Base-by-base conservation (phyloP, 345 rosid species). In the Gossypium turneri region DNA sequence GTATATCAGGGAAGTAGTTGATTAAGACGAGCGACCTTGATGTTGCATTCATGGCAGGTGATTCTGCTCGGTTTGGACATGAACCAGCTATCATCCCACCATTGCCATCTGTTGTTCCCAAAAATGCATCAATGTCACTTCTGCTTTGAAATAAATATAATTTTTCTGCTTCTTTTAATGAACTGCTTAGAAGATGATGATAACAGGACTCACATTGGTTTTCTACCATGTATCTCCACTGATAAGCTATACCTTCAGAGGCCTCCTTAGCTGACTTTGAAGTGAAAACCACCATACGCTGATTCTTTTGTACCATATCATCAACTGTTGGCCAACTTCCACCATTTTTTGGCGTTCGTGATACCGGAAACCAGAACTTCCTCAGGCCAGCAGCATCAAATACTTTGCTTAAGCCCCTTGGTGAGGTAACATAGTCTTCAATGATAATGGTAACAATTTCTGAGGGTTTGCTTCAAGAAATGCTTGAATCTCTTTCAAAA, bases 301-400 rank as follows among this genome's bases (percentile, higher is more conserved):
- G 93, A 77, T 92, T 94, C 76, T 85, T 67, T 25, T 72, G 61
- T 57, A 89, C 81, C 97, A 94, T 90, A 59, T 88, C 92, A 25
- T 84, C 90, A 20, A 94, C 87, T 1, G 78, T 86, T 12, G 97
- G 94, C 99, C 98, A 94, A 78, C 86, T 81, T 29, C 79, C 86
- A n/a, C 97, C 97, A 60, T 80, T 84, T 78, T 89, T 90, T 3
- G 97, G 97, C 97, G 92, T 94, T 58, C 84, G 79, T 27, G 97
- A 75, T 15, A 88, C 86, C 1, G 97, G 97, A 83, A 94, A 94
- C 92, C 90, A 86, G 81, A 78, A 92, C 12, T 84, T 85, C 50
- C 84, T 85, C 76, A 94, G 86, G 27, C 92, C 97, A 55, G 95
- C 85, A 34, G 89, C 88, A 75, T 89, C 84, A 62, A 94, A 88